Evolutionary conservation across 176 grass and related monocot genomes (phyloP), one percentile per base, ranked within the genome.

Genomic region (Avena sativa): DNA sequence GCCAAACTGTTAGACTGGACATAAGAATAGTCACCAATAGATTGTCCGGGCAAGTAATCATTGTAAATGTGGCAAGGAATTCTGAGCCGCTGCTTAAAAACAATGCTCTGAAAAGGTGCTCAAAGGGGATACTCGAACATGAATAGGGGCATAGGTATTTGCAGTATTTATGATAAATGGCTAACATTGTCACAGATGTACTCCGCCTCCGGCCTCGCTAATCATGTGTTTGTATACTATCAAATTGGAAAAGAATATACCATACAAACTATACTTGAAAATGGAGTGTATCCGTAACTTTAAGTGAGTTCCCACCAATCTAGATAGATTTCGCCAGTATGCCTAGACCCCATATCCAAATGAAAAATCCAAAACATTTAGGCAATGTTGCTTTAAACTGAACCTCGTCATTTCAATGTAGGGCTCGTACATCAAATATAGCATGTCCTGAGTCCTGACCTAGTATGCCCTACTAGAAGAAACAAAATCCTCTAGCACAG

Each of bases 21-120:
- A 85, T 49, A 78, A 57, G 34, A 68, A 79, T 55, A 55, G 50
- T 69, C 48, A 80, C 58, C 48, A 80, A 20, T 71, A 71, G 17
- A 58, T 46, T 56, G 64, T 60, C 58, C 16, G 0, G 50, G 10
- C 4, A 49, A 58, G 7, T 61, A 80, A 26, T 70, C 10, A 0
- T 49, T 77, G 23, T 61, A 86, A 48, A 20, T 59, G 12, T 60
- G 16, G 13, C 2, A 84, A 74, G 65, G 12, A 67, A n/a, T 40
- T 76, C 25, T 53, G 19, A 78, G 25, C 19, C 20, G 32, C 55
- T 78, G 57, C 73, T 85, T 36, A 32, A 64, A 62, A 63, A 12
- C 51, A 63, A 55, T 79, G 49, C 19, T 81, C 9, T 17, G 65
- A 73, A 53, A 16, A 74, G 71, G 46, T 15, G 3, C 10, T 17